These are phyloP conservation scores for Sordariomycetes sp. DNA, from an alignment of 2,329 filamentous ascomycete species.

Conservation along the genomic window DNA sequence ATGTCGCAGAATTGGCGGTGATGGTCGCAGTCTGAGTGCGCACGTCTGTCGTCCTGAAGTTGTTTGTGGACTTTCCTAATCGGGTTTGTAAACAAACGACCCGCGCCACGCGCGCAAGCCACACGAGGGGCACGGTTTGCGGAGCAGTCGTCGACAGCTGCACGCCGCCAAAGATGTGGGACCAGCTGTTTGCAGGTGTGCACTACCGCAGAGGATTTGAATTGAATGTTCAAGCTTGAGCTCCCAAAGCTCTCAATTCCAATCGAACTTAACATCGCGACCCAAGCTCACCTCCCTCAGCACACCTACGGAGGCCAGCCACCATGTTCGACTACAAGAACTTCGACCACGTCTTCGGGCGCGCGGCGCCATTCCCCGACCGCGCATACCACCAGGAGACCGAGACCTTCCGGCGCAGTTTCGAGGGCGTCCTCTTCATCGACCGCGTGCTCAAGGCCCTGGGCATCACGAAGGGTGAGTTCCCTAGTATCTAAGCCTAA, in stretches of 20 bases:
- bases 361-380: conserved; percentile 47
- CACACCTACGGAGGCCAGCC: background rate
- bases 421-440: conserved; percentile 66
- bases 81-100: conserved; percentile 27
- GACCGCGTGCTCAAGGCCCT: conserved; percentile 65
- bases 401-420: conserved; percentile 51
- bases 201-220: no score
- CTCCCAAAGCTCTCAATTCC: background rate
- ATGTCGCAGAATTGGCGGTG: background rate
- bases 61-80: conserved; percentile 16
- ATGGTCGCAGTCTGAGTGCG: background rate
- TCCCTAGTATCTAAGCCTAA: background rate
- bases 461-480: conserved; percentile 55
- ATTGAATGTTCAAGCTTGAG: background rate
- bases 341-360: conserved; percentile 58
- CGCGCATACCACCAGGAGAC: conserved; percentile 52
- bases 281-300: background rate
- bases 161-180: background rate
- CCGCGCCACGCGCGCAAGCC: background rate
- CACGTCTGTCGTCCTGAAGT: background rate
- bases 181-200: no score
- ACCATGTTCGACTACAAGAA: conserved; percentile 54
- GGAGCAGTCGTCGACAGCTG: background rate
- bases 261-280: background rate
- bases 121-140: background rate